phyloP scores from a whole-genome alignment of 2,329 filamentous ascomycete genomes.

The Fusarium incarnatum region DNA sequence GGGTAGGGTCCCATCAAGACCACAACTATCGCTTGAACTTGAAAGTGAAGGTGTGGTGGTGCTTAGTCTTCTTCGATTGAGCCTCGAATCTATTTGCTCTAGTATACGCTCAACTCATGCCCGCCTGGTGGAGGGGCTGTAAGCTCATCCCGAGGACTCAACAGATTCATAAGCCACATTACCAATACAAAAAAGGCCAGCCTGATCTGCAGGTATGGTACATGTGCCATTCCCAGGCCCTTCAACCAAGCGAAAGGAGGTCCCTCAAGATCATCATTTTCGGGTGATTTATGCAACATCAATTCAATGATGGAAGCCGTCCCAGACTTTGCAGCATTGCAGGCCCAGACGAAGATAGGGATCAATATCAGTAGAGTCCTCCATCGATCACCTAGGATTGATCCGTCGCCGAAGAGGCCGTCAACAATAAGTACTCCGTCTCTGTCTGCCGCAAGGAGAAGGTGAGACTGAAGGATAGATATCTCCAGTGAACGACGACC shows the following conservation, averaged over 20 bases:
- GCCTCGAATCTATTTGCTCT: background rate
- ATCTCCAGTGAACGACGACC: constrained; percentile 68
- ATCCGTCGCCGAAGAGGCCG: constrained; percentile 38
- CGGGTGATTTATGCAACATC: constrained; percentile 22
- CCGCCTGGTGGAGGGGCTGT: background rate
- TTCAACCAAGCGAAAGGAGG: background rate
- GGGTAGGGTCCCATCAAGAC: background rate
- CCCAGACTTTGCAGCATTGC: constrained; percentile 30
- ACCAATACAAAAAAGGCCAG: constrained; percentile 15
- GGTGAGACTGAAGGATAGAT: constrained; percentile 69
- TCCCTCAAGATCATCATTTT: background rate
- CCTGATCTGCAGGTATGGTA: background rate
- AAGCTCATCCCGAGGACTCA: background rate
- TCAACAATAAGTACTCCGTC: constrained; percentile 58
- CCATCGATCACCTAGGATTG: constrained; percentile 43
- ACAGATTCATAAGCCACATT: constrained; percentile 40
- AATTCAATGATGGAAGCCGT: constrained; percentile 40
- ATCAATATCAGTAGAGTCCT: constrained; percentile 42
- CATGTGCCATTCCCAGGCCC: background rate
- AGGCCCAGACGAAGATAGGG: constrained; percentile 45
- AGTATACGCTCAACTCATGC: background rate
- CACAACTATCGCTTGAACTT: too few relatives aligned
- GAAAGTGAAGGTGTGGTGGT: background rate
- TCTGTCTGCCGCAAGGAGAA: constrained; percentile 69
- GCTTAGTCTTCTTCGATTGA: background rate